These are phyloP conservation scores for Penicillium antarcticum DNA, from an alignment of 495 filamentous ascomycete species.

Conservation along the genomic window DNA sequence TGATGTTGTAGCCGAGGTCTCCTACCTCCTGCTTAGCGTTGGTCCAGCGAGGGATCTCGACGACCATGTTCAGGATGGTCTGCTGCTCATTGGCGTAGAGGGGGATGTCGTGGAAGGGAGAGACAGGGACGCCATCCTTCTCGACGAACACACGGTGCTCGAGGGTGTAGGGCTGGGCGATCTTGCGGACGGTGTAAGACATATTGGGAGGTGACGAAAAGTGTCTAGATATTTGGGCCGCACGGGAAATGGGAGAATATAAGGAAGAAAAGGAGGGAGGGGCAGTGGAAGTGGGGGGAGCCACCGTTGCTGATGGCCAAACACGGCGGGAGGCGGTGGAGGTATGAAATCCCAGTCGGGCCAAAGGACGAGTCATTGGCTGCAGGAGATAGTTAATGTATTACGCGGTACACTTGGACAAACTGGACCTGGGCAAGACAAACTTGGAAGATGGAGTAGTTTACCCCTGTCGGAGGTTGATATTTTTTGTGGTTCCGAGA, in stretches of 20 bases:
- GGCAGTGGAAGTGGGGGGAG: slow-evolving; percentile 43
- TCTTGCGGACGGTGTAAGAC: slow-evolving; percentile 71
- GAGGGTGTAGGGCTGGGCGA: slow-evolving; percentile 85
- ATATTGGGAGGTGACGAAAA: slow-evolving; percentile 35
- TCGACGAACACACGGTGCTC: slow-evolving; percentile 98
- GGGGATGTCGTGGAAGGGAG: slow-evolving; percentile 97
- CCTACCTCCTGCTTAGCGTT: slow-evolving; percentile 97
- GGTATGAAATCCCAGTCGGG: slow-evolving; percentile 32
- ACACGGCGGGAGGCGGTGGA: slow-evolving; percentile 40
- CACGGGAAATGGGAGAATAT: slow-evolving; percentile 32
- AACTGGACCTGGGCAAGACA: neutral
- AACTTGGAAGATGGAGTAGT: neutral
- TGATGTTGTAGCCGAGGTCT: neutral
- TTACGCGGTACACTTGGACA: neutral
- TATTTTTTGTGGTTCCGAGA: neutral
- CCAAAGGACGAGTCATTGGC: slow-evolving; percentile 32
- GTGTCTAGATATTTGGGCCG: slow-evolving; percentile 26
- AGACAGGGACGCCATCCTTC: slow-evolving; percentile 91
- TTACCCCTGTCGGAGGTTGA: neutral
- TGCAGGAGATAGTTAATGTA: slow-evolving; percentile 6
- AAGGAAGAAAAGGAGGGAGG: slow-evolving; percentile 35
- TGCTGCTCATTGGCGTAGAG: slow-evolving; percentile 93
- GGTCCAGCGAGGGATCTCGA: slow-evolving; percentile 99
- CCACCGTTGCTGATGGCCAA: slow-evolving; percentile 39
- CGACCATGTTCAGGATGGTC: slow-evolving; percentile 97